Evolutionary conservation across 2,329 filamentous ascomycete genomes (phyloP), one percentile per base, ranked within the genome.

Genomic region (Sporothrix brasiliensis): DNA sequence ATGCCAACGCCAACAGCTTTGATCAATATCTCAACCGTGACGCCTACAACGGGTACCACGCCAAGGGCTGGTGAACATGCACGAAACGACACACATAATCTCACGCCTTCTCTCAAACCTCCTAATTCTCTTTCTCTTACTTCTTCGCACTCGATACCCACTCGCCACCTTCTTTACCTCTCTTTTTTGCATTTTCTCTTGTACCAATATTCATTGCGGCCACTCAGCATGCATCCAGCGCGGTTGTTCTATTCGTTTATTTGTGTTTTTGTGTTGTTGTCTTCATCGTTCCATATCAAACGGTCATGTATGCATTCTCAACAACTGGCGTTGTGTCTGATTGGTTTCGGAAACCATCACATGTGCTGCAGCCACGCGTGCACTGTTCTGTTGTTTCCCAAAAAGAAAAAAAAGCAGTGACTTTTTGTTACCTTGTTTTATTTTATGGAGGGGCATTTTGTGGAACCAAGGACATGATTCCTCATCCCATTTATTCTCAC

Each of bases 11-110:
- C 76, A 88, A 85, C 76, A 93, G 91, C 76, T 94, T 88, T 88
- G 95, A 95, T 79, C 89, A 95, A 76, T 95, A 93, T 80, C 93
- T 96, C 77, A 89, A 91, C 77, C 89, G 90, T 78, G 92, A 93
- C 58, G 88, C 92, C n/a, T 82, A 84, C 67, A 88, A 88, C 78
- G 92, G 93, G 76, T 96, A 95, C 81, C 91, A 96, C 79, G 86
- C 90, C 73, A 92, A 92, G 79, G 93, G 92, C 77, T 97, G 93
- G 93, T 96, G 88, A 50, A n/a, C 13, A 65, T 16, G 3, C 21
- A 49, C 24, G 14, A 4, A 14, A 47, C 60, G 11, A 30, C n/a
- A 34, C 13, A 6, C 24, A 16, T 47, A 13, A 61, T 24, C 47
- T 44, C 41, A 44, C 41, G n/a, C 24, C 16, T 3, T 24, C 21